Base-by-base conservation (phyloP, 345 rosid species). In the Nephelium lappaceum region DNA sequence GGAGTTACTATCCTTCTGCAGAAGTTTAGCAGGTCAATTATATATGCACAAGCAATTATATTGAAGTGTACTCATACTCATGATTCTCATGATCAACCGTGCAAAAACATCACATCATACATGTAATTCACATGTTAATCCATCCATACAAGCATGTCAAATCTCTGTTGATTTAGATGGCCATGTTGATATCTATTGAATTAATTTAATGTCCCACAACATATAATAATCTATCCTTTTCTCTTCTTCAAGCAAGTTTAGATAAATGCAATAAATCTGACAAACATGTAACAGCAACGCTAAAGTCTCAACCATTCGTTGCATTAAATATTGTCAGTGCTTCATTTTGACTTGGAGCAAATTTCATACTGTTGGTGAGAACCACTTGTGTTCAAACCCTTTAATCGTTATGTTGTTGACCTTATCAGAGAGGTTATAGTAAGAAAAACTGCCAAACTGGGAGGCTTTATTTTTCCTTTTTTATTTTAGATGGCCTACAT, bases 281-380 rank as follows among this genome's bases (percentile, higher is more conserved):
- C 0, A 45, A 45, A 67, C 51, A 31, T 67, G 27, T 6, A 67
- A 39, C 45, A 18, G 11, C 1, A 39, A 38, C 19, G 2, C 51
- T n/a, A 21, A 39, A 39, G 62, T 57, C 25, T n/a, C 23, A 8
- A 57, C 62, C 8, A 18, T 57, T 21, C 1, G 62, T 57, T 57
- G 62, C 62, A 57, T 57, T n/a, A 57, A n/a, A 19, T 18, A 57
- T 57, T 49, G 2, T 14, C 16, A 3, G 55, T 49, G 55, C 15
- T 49, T 57, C 62, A 57, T 16, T 57, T 57, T 57, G 64, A 21
- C 64, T 60, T 6, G 64, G 64, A 60, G 64, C 63, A 58, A 58
- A 58, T 18, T 18, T 19, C 11, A n/a, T 6, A 9, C 2, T 8
- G 24, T n/a, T 19, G n/a, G 57, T 14, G 57, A 8, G 11, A 60